A percentile compares a stretch with the other conserved stretches of the same genome.
These are phyloP conservation scores for Suillus tomentosus DNA, from an alignment of 768 basidiomycete species.

Conservation along the genomic window DNA sequence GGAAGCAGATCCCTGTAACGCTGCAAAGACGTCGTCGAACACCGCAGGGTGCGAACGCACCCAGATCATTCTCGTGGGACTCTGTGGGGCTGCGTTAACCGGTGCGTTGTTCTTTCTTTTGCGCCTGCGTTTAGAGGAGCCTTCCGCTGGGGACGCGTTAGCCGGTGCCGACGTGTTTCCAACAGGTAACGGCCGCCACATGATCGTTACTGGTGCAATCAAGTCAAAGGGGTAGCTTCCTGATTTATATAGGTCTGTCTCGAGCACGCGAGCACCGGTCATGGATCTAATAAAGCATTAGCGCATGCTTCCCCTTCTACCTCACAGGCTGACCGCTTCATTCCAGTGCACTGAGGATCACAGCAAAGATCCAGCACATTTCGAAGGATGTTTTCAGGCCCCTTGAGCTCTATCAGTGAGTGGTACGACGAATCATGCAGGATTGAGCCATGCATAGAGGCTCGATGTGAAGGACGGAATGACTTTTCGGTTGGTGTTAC, in stretches of 20 bases:
- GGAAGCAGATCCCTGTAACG: conserved; percentile 55
- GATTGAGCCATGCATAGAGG: conserved; percentile 81
- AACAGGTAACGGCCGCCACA: conserved; percentile 61
- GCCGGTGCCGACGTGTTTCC: not conserved
- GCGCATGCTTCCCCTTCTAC: not conserved
- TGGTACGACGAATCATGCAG: conserved; percentile 90
- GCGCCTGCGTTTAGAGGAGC: conserved; percentile 18
- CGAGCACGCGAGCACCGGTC: conserved; percentile 63
- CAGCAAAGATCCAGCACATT: conserved; percentile 54
- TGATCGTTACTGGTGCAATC: conserved; percentile 67
- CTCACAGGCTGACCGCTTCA: conserved; percentile 50
- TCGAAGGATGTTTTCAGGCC: conserved; percentile 57
- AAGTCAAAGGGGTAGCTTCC: conserved; percentile 67
- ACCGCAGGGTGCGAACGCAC: conserved; percentile 77
- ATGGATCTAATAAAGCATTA: conserved; percentile 48
- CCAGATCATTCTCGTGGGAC: conserved; percentile 58
- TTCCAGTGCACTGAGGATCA: conserved; percentile 67
- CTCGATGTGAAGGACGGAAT: conserved; percentile 89
- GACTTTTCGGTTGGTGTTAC: conserved; percentile 88
- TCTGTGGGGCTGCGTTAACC: conserved; percentile 14
- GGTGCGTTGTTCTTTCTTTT: conserved; percentile 26
- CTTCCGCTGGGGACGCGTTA: conserved; percentile 10
- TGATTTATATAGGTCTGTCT: conserved; percentile 67
- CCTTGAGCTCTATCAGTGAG: conserved; percentile 72
- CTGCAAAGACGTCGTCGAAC: conserved; percentile 54